Conservation (phyloP, 805 yeast genomes). For the Candida tibetensis region DNA sequence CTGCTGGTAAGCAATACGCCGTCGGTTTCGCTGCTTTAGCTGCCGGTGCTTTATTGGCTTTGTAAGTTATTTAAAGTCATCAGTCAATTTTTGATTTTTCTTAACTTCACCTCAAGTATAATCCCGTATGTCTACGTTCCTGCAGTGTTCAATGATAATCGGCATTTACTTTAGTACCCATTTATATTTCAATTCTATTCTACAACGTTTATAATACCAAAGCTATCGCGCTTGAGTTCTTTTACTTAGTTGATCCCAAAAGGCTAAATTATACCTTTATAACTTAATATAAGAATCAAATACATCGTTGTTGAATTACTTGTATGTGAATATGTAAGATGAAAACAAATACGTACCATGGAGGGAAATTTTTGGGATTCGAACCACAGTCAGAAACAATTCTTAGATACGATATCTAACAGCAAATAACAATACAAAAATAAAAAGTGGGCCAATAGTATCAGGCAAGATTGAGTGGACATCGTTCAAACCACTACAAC, state of each 20-base stretch:
- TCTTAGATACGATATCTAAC: no score
- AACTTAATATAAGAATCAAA: neutral
- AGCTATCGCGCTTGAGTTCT: neutral
- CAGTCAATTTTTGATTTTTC: slow-evolving; percentile 1
- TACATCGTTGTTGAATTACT: neutral
- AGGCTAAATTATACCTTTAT: neutral
- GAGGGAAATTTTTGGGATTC: no score
- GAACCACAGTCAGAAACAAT: no score
- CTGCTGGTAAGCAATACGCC: slow-evolving; percentile 21
- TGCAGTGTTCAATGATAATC: neutral
- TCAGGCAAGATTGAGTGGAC: no score
- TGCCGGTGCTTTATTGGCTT: slow-evolving; percentile 30
- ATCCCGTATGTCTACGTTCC: neutral
- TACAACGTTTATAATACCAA: neutral
- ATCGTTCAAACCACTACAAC: no score
- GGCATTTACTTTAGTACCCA: neutral
- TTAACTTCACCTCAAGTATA: neutral
- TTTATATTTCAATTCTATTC: neutral
- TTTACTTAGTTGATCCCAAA: neutral
- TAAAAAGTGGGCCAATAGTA: no score
- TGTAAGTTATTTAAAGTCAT: no score
- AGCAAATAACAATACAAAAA: no score
- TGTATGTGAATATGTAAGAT: no score
- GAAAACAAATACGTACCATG: no score
- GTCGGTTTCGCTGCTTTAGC: slow-evolving; percentile 19